phyloP scores from a whole-genome alignment of 2,329 filamentous ascomycete genomes.

The Fusarium pseudonygamai region DNA sequence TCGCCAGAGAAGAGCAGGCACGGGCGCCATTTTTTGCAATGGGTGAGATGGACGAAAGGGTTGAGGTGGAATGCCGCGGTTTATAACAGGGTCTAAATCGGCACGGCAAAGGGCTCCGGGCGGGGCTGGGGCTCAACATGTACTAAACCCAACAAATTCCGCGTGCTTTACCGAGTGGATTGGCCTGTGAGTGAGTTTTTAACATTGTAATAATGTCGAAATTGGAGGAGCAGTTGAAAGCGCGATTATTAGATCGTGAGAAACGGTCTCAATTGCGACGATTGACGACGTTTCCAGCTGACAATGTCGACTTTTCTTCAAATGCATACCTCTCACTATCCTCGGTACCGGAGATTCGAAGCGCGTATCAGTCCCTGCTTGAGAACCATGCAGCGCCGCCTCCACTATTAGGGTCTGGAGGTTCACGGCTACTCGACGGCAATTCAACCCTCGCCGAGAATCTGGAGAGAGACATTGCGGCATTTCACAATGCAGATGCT shows the following conservation, averaged over 20 bases:
- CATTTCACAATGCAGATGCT: constrained; percentile 57
- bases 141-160: constrained; percentile 26
- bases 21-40: constrained; percentile 53
- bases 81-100: constrained; percentile 14
- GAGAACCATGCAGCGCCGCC: constrained; percentile 32
- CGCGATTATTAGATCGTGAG: constrained; percentile 44
- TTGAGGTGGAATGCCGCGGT: neutral
- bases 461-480: constrained; percentile 58
- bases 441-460: constrained; percentile 56
- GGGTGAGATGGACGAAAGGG: neutral
- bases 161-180: neutral
- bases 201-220: constrained; percentile 1
- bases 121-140: constrained; percentile 17
- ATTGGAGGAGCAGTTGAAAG: constrained; percentile 44
- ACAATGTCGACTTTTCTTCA: constrained; percentile 80
- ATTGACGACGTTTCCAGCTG: constrained; percentile 68
- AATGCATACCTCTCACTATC: constrained; percentile 84
- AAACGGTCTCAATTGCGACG: constrained; percentile 53
- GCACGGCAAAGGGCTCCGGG: neutral
- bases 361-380: constrained; percentile 66
- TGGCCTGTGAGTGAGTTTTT: neutral
- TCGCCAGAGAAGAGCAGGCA: constrained; percentile 72
- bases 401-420: constrained; percentile 58
- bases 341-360: constrained; percentile 58
- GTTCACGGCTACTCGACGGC: constrained; percentile 63